A percentile compares a stretch with the other conserved stretches of the same genome.
phyloP scores from a whole-genome alignment of 768 basidiomycete species.

The Botryobasidium botryosum region DNA sequence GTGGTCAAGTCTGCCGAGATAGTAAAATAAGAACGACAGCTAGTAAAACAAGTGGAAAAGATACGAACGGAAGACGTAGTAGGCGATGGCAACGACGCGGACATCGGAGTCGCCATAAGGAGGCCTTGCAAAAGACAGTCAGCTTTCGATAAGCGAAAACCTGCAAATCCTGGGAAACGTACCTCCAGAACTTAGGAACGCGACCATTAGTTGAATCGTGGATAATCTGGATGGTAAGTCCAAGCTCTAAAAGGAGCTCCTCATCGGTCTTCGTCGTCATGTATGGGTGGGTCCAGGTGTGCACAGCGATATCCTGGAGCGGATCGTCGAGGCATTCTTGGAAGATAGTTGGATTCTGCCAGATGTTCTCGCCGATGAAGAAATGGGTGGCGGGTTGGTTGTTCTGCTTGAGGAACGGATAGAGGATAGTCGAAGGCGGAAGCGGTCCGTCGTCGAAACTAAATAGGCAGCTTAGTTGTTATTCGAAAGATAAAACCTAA shows the following conservation, averaged over 20 bases:
- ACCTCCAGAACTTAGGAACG: conserved; percentile 22
- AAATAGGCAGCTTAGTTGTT: no score
- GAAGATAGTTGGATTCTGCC: conserved; percentile 17
- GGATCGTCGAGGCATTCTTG: conserved; percentile 31
- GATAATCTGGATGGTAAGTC: conserved; percentile 24
- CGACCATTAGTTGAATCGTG: conserved; percentile 22
- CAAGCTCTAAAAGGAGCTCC: conserved; percentile 24
- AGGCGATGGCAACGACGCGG: conserved; percentile 26
- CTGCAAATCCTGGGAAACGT: no score
- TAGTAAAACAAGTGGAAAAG: no score
- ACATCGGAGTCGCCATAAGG: conserved; percentile 59
- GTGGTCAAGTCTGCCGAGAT: no score
- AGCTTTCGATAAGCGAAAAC: no score
- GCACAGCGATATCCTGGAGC: conserved; percentile 18
- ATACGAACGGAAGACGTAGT: conserved; percentile 36
- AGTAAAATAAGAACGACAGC: no score
- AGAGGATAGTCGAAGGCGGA: conserved; percentile 15
- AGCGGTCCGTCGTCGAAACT: conserved; percentile 18
- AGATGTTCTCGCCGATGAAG: conserved; percentile 23
- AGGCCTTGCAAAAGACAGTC: conserved; percentile 66
- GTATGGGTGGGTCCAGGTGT: conserved; percentile 23
- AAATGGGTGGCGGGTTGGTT: conserved; percentile 22
- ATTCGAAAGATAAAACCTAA: no score
- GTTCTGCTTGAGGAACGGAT: conserved; percentile 20
- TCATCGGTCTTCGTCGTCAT: conserved; percentile 26